These are phyloP conservation scores for Cladosporium halotolerans DNA, from an alignment of 2,329 filamentous ascomycete genomes.

Conservation along the genomic window DNA sequence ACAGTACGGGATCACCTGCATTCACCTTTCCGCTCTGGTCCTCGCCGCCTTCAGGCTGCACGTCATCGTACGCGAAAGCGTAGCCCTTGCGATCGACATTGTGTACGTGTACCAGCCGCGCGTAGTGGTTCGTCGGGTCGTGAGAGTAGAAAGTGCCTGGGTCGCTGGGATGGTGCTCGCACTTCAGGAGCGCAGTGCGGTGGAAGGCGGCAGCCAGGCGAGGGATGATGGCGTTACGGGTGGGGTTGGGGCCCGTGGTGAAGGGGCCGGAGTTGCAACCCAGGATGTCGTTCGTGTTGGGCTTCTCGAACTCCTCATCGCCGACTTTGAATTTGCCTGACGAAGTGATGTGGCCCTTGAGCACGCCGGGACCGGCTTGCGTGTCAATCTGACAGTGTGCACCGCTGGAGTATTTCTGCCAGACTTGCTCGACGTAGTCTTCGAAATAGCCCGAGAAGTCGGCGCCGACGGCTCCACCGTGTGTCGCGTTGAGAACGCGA, in stretches of 20 bases:
- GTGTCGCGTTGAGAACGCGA: slow-evolving; percentile 42
- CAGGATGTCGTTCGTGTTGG: slow-evolving; percentile 59
- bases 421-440: slow-evolving; percentile 48
- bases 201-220: slow-evolving; percentile 74
- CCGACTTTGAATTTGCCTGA: slow-evolving; percentile 40
- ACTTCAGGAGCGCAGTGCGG: slow-evolving; percentile 59
- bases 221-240: slow-evolving; percentile 59
- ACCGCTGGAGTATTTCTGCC: slow-evolving; percentile 43
- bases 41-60: slow-evolving; percentile 51
- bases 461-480: slow-evolving; percentile 41
- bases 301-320: slow-evolving; percentile 48
- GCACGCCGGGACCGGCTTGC: slow-evolving; percentile 52
- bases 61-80: slow-evolving; percentile 64
- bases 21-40: slow-evolving; percentile 51
- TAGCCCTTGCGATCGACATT: slow-evolving; percentile 58
- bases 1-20: slow-evolving; percentile 39
- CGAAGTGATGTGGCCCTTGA: slow-evolving; percentile 44
- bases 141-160: slow-evolving; percentile 30
- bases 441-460: slow-evolving; percentile 51
- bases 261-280: slow-evolving; percentile 62
- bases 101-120: slow-evolving; percentile 53
- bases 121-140: slow-evolving; percentile 50
- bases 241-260: slow-evolving; percentile 37
- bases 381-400: slow-evolving; percentile 53
- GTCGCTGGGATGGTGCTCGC: slow-evolving; percentile 33